Evolutionary conservation across 202 grass and related monocot genomes (phyloP), one percentile per base, ranked within the genome.

Genomic region (Alloteropsis angusta): DNA sequence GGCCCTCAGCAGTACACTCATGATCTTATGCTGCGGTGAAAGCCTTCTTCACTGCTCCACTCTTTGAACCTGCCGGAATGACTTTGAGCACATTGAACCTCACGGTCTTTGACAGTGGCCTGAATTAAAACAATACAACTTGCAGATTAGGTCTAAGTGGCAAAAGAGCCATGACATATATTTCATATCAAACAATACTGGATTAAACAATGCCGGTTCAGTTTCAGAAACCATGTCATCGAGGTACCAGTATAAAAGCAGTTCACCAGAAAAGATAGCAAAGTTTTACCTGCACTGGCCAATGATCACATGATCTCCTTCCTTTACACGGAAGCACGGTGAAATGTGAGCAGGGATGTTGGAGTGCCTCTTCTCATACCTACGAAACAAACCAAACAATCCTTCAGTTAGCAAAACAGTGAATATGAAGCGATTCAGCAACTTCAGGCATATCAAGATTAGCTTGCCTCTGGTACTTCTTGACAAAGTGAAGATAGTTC

Each of bases 81-180:
- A 91, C 88, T 79, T 91, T 91, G 57, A 90, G 68, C 64, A 90
- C 88, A 82, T 90, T 90, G 76, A 90, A 90, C 48, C 88, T 84
- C 55, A 87, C 85, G 0, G 85, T 90, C 85, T 90, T 90, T 28
- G 85, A 90, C 14, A 90, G 68, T 54, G 85, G 88, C 76, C 88
- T 91, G 53, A 57, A 80, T 59, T 5, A 66, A 3, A 54, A 60
- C 12, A 64, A 37, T 48, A 43, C 9, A 60, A 21, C 9, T 19
- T 28, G 41, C 5, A 1, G 7, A 39, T 54, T 65, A 42, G 6
- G 13, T 1, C n/a, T 50, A 22, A 50, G 16, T 44, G 1, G 12
- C 30, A 17, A 38, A 22, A 11, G 15, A 15, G 55, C 5, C 45
- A 41, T 1, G n/a, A 25, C 18, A 23, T 17, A 36, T 14, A 41